These are phyloP conservation scores for Spinacia oleracea DNA, from an alignment of 179 eudicot genomes.

Conservation along the genomic window DNA sequence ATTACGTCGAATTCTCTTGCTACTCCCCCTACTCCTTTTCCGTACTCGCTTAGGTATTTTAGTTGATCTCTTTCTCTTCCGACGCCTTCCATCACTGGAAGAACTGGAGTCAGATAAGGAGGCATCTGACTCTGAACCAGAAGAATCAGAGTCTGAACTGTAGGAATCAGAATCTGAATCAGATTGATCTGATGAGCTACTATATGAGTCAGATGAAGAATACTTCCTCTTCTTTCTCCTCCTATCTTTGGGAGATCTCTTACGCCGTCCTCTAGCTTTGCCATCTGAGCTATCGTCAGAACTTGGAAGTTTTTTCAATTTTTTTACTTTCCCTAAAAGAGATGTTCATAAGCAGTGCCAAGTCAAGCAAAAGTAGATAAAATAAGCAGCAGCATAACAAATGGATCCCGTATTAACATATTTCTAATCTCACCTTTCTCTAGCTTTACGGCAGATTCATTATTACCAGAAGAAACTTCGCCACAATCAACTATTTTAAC, in stretches of 20 bases:
- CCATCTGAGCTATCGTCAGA: constrained; percentile 67
- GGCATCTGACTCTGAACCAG: constrained; percentile 55
- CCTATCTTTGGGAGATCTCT: constrained; percentile 48
- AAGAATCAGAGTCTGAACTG: constrained; percentile 46
- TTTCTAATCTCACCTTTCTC: constrained; percentile 59
- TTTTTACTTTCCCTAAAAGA: constrained; percentile 55
- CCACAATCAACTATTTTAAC: constrained; percentile 85
- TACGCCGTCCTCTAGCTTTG: constrained; percentile 47
- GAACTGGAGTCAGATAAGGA: constrained; percentile 58
- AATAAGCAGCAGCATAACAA: background rate
- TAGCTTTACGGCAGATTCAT: constrained; percentile 33
- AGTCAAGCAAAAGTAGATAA: background rate
- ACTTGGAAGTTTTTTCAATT: constrained; percentile 43
- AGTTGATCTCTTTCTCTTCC: constrained; percentile 65
- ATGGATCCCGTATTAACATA: constrained; percentile 8
- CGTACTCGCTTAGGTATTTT: constrained; percentile 49
- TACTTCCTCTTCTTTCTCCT: constrained; percentile 70
- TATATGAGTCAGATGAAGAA: constrained; percentile 85
- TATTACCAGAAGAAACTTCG: constrained; percentile 54
- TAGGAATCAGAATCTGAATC: constrained; percentile 50
- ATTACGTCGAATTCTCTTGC: constrained; percentile 38
- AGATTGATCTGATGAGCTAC: constrained; percentile 55
- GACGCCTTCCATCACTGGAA: constrained; percentile 67
- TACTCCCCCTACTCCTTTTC: constrained; percentile 36
- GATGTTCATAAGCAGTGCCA: background rate